Percentiles rank a stretch among this genome's conserved stretches.
Conservation (phyloP, 106 monocot genomes). For the Hemerocallis citrina region DNA sequence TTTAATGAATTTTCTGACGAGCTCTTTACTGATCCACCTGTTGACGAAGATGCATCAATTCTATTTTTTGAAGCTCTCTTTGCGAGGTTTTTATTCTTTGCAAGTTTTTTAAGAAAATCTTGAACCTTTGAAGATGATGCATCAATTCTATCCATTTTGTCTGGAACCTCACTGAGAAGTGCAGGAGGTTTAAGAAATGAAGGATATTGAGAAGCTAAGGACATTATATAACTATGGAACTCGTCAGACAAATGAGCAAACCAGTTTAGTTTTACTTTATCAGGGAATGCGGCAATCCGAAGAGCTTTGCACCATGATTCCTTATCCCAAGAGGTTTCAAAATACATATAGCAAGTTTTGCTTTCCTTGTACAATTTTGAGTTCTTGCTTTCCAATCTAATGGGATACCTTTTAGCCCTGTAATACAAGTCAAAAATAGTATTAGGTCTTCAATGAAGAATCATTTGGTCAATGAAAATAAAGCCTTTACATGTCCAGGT, state of each 20-base stretch:
- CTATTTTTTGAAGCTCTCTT: slow-evolving; percentile 42
- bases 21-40: slow-evolving; percentile 9
- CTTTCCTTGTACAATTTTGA: slow-evolving; percentile 45
- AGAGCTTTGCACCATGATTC: slow-evolving; percentile 94
- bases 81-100: no score
- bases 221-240: slow-evolving; percentile 47
- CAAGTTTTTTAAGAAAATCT: slow-evolving; percentile 57
- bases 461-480: no score
- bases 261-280: slow-evolving; percentile 29
- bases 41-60: no score
- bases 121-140: slow-evolving; percentile 49
- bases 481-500: not conserved
- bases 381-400: slow-evolving; percentile 61
- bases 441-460: slow-evolving; percentile 3
- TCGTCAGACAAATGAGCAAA: slow-evolving; percentile 43
- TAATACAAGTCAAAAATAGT: not conserved
- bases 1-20: slow-evolving; percentile 22
- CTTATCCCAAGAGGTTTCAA: slow-evolving; percentile 86
- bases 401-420: slow-evolving; percentile 81
- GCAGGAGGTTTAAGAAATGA: slow-evolving; percentile 57
- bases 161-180: slow-evolving; percentile 24
- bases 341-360: slow-evolving; percentile 46
- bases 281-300: slow-evolving; percentile 52
- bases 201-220: slow-evolving; percentile 55
- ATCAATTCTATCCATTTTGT: slow-evolving; percentile 35